These are phyloP conservation scores for Neonectria neomacrospora DNA, from an alignment of 2,329 filamentous ascomycete genomes.

Conservation along the genomic window DNA sequence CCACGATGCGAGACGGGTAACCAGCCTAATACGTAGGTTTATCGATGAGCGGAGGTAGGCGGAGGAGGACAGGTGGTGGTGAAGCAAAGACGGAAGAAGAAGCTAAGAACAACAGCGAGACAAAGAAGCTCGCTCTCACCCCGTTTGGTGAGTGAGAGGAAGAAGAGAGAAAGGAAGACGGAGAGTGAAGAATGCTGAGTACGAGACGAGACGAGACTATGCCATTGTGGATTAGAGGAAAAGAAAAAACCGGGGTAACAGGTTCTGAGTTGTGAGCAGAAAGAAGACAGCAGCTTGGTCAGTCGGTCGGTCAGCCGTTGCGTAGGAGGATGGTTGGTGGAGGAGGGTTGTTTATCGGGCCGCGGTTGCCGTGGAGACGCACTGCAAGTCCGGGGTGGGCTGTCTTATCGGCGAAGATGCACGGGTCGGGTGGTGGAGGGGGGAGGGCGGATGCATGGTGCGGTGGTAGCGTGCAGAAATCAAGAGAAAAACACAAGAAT, in stretches of 20 bases:
- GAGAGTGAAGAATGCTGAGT: slow-evolving; percentile 30
- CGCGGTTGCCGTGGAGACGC: slow-evolving; percentile 42
- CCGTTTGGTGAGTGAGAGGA: slow-evolving; percentile 21
- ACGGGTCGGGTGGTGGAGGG: slow-evolving; percentile 11
- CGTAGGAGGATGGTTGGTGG: slow-evolving; percentile 15
- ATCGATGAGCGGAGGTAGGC: neutral
- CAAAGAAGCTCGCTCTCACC: slow-evolving; percentile 24
- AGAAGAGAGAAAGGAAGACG: slow-evolving; percentile 28
- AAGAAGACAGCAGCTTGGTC: slow-evolving; percentile 15
- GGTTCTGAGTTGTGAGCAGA: slow-evolving; percentile 27
- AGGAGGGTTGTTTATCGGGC: slow-evolving; percentile 41
- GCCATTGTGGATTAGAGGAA: slow-evolving; percentile 38
- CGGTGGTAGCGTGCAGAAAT: slow-evolving; percentile 19
- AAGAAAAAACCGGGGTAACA: slow-evolving; percentile 36
- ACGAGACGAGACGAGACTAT: slow-evolving; percentile 30
- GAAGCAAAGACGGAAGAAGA: slow-evolving; percentile 8
- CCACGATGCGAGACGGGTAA: slow-evolving; percentile 22
- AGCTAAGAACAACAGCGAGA: slow-evolving; percentile 4
- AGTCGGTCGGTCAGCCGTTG: slow-evolving; percentile 40
- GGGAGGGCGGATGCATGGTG: slow-evolving; percentile 13
- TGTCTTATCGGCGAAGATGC: slow-evolving; percentile 39
- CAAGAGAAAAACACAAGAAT: slow-evolving; percentile 5
- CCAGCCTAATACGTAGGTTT: slow-evolving; percentile 13
- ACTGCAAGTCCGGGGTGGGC: neutral
- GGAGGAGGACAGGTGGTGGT: neutral